These are phyloP conservation scores for Mortierella hygrophila DNA, from an alignment of 192 early-diverging fungal species.

Conservation along the genomic window DNA sequence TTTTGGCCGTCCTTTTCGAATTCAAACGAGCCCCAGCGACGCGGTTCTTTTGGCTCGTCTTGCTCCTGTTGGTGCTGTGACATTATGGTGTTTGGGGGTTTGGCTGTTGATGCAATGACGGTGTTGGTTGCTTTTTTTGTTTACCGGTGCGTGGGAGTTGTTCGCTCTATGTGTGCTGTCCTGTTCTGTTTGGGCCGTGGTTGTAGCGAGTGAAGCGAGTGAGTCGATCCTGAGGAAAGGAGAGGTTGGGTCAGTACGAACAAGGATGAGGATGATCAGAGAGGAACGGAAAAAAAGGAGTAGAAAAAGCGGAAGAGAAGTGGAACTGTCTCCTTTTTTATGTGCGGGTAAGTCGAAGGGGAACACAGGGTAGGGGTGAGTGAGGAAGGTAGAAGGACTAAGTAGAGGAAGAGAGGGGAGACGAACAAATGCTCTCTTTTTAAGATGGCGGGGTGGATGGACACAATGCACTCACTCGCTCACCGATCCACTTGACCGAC, in stretches of 20 bases:
- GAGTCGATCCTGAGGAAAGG: background rate
- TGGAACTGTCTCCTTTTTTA: background rate
- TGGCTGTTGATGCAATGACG: background rate
- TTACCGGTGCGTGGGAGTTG: background rate
- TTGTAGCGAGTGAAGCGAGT: background rate
- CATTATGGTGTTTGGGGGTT: background rate
- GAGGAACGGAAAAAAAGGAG: background rate
- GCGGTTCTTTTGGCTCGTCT: background rate
- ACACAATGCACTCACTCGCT: background rate
- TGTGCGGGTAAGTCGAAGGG: background rate
- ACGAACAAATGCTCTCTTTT: background rate
- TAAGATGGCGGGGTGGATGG: background rate
- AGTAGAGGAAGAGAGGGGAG: slow-evolving; percentile 3
- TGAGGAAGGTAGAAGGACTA: background rate
- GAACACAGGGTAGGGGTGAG: background rate
- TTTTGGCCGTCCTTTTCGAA: slow-evolving; percentile 39
- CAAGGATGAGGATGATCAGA: slow-evolving; percentile 15
- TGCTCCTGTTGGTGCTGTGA: background rate
- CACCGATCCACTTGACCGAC: background rate
- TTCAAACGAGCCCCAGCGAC: slow-evolving; percentile 50
- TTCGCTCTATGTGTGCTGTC: background rate
- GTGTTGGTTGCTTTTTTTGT: background rate
- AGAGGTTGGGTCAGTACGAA: slow-evolving; percentile 3
- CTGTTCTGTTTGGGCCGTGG: too few relatives aligned
- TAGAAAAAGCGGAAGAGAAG: background rate